Percentiles rank a stretch among this genome's conserved stretches.
Conservation (phyloP, 371 early-diverging fungal genomes). For the Saksenaea vasiformis region DNA sequence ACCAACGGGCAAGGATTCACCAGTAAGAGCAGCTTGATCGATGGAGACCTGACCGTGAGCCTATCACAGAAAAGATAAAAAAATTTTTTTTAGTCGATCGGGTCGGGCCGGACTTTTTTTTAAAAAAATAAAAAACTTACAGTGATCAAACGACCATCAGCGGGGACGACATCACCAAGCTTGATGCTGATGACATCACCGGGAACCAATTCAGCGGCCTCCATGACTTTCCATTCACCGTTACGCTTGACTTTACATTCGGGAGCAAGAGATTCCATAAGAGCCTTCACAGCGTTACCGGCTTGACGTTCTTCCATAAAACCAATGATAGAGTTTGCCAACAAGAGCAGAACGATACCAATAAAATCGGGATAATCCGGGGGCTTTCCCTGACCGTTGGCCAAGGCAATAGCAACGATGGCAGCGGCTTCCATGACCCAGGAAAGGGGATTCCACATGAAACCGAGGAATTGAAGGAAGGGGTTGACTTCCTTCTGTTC, state of each 20-base stretch:
- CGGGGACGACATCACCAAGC: slow-evolving; percentile 77
- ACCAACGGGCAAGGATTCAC: slow-evolving; percentile 72
- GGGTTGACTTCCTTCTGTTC: slow-evolving; percentile 75
- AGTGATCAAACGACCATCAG: slow-evolving; percentile 61
- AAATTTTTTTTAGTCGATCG: slow-evolving; percentile 13
- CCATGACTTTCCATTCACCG: slow-evolving; percentile 52
- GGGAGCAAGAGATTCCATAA: slow-evolving; percentile 69
- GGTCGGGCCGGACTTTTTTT: not conserved
- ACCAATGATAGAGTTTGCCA: slow-evolving; percentile 82
- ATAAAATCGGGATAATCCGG: slow-evolving; percentile 81
- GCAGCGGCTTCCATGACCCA: slow-evolving; percentile 76
- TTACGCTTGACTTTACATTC: slow-evolving; percentile 66
- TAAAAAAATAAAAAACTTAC: slow-evolving; percentile 15
- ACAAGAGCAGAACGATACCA: slow-evolving; percentile 73
- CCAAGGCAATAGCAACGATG: slow-evolving; percentile 62
- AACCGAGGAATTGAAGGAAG: slow-evolving; percentile 78
- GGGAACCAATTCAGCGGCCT: slow-evolving; percentile 59
- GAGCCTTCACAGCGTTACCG: slow-evolving; percentile 70
- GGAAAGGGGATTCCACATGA: slow-evolving; percentile 76
- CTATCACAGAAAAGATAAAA: slow-evolving; percentile 18
- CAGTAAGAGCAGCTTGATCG: slow-evolving; percentile 82
- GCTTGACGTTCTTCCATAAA: slow-evolving; percentile 79
- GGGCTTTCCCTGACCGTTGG: slow-evolving; percentile 61
- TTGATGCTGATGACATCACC: slow-evolving; percentile 72
- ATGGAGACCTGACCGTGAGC: slow-evolving; percentile 53